These are phyloP conservation scores for Aspergillus intermedius DNA, from an alignment of 2,329 filamentous ascomycete genomes.

Conservation along the genomic window DNA sequence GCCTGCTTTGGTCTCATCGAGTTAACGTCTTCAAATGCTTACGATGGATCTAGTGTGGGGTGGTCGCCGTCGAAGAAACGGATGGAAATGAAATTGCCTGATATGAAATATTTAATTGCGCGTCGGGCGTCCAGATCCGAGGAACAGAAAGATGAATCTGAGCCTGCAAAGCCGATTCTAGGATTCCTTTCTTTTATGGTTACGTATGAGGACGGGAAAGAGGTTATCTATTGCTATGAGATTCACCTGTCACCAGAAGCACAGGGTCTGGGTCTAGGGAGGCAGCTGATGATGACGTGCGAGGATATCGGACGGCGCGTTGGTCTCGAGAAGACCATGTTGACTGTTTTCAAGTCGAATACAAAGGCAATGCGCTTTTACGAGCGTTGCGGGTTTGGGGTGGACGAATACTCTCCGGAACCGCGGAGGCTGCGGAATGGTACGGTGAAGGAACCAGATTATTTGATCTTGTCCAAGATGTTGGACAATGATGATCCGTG, in stretches of 20 bases:
- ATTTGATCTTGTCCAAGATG: slow-evolving; percentile 48
- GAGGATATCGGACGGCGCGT: slow-evolving; percentile 43
- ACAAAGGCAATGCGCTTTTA: slow-evolving; percentile 44
- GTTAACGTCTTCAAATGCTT: slow-evolving; percentile 48
- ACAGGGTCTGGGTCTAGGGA: slow-evolving; percentile 48
- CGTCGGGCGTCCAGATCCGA: slow-evolving; percentile 11
- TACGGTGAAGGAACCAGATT: slow-evolving; percentile 44
- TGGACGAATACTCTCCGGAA: slow-evolving; percentile 48
- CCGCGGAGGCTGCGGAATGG: slow-evolving; percentile 46
- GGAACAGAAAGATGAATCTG: background rate
- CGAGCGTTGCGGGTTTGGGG: slow-evolving; percentile 43
- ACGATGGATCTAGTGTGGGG: slow-evolving; percentile 46
- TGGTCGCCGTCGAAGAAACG: slow-evolving; percentile 51
- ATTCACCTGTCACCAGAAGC: slow-evolving; percentile 46
- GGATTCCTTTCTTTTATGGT: slow-evolving; percentile 52
- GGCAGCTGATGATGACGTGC: slow-evolving; percentile 43
- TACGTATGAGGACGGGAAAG: slow-evolving; percentile 48
- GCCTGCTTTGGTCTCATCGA: slow-evolving; percentile 50
- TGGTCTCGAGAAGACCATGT: slow-evolving; percentile 51
- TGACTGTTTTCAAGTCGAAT: slow-evolving; percentile 55
- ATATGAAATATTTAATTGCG: slow-evolving; percentile 55
- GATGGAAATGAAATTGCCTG: slow-evolving; percentile 51
- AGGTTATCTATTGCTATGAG: slow-evolving; percentile 60
- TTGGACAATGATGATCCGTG: slow-evolving; percentile 14
- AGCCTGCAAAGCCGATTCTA: slow-evolving; percentile 10